Conservation (phyloP, 2,329 filamentous ascomycete genomes). For the Epichloe uncinata region DNA sequence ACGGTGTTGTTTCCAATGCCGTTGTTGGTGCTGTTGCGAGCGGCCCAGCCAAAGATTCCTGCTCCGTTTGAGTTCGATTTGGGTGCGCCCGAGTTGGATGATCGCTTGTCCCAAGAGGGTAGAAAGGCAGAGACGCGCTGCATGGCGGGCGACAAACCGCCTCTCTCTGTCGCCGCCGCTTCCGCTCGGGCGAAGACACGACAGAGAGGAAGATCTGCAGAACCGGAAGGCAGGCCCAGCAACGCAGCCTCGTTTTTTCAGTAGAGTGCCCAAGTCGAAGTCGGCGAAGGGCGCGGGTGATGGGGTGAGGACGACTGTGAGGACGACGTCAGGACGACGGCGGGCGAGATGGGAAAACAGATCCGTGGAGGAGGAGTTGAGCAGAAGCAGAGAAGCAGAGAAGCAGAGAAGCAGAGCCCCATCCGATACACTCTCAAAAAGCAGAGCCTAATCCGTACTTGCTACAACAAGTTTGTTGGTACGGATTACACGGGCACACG, state of each 20-base stretch:
- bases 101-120: conserved; percentile 32
- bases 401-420: too few relatives aligned
- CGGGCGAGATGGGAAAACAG: not conserved
- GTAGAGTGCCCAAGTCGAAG: conserved; percentile 1
- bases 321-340: not conserved
- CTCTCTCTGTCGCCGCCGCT: conserved; percentile 23
- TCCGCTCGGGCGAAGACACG: conserved; percentile 19
- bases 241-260: conserved; percentile 5
- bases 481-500: too few relatives aligned
- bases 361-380: not conserved
- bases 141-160: conserved; percentile 22
- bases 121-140: conserved; percentile 31
- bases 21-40: conserved; percentile 30
- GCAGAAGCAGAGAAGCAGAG: not conserved
- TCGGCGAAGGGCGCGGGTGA: not conserved
- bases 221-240: conserved; percentile 10
- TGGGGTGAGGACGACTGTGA: not conserved
- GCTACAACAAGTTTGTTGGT: too few relatives aligned
- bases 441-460: too few relatives aligned
- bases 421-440: too few relatives aligned
- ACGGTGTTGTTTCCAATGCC: conserved; percentile 7
- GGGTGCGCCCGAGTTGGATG: conserved; percentile 17
- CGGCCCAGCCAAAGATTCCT: conserved; percentile 31
- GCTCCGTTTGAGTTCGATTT: conserved; percentile 10
- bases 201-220: conserved; percentile 17